phyloP scores from a whole-genome alignment of 2,329 filamentous ascomycete species.

The Fusarium sp. region DNA sequence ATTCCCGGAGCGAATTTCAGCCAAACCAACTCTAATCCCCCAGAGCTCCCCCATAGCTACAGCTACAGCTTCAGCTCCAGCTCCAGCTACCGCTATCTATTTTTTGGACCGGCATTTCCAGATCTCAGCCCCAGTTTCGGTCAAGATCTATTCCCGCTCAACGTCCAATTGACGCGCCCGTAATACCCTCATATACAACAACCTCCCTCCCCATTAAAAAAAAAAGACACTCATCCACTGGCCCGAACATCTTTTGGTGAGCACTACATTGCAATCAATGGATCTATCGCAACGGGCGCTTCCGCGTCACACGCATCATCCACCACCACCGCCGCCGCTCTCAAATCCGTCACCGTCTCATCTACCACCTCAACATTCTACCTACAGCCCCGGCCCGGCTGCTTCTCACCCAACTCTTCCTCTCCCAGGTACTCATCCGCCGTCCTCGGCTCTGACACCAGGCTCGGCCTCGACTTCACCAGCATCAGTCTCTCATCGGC shows the following conservation, averaged over 20 bases:
- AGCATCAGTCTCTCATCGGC: conserved; percentile 45
- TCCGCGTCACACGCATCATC: conserved; percentile 46
- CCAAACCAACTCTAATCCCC: conserved; percentile 19
- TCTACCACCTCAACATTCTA: conserved; percentile 39
- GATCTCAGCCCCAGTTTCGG: conserved; percentile 36
- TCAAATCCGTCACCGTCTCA: conserved; percentile 42
- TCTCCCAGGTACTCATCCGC: conserved; percentile 36
- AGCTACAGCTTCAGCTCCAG: conserved; percentile 36
- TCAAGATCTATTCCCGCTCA: conserved; percentile 22
- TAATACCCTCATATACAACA: conserved; percentile 19
- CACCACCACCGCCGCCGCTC: conserved; percentile 33
- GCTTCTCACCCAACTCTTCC: conserved; percentile 34
- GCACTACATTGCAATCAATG: conserved; percentile 38
- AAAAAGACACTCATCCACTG: conserved; percentile 24
- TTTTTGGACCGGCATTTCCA: conserved; percentile 32
- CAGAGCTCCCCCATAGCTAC: conserved; percentile 21
- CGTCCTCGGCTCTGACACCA: conserved; percentile 48
- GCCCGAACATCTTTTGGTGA: conserved; percentile 20
- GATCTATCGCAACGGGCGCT: conserved; percentile 50
- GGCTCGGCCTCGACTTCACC: conserved; percentile 51
- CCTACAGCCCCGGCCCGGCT: conserved; percentile 39
- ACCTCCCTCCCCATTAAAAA: background rate
- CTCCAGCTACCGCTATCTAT: conserved; percentile 26
- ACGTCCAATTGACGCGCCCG: conserved; percentile 26
- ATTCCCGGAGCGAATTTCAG: conserved; percentile 34